Conservation (phyloP, 2,329 filamentous ascomycete genomes). For the Cephalotrichum gorgonifer region DNA sequence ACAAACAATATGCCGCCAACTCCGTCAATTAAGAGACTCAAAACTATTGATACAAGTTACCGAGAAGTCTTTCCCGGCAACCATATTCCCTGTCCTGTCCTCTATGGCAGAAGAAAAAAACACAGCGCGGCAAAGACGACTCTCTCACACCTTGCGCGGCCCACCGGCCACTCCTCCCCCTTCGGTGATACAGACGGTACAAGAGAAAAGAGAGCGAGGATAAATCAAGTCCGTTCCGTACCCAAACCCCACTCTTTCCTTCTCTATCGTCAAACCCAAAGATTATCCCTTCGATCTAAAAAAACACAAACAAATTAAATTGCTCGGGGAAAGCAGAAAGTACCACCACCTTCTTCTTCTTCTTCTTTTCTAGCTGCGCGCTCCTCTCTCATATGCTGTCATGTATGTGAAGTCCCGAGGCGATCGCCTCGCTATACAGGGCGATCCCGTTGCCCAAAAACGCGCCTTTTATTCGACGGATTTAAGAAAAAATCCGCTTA, state of each 20-base stretch:
- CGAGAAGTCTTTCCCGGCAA: conserved; percentile 3
- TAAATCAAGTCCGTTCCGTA: conserved; percentile 1
- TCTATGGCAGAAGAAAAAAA: conserved; percentile 3
- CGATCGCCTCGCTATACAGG: neutral
- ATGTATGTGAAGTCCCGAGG: neutral
- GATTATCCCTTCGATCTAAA: conserved; percentile 1
- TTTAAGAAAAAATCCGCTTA: conserved; percentile 17
- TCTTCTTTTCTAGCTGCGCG: neutral
- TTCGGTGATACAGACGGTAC: neutral
- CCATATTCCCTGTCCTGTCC: conserved; percentile 5
- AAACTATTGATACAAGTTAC: conserved; percentile 6
- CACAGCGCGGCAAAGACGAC: neutral
- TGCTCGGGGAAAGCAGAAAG: neutral
- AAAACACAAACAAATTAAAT: neutral
- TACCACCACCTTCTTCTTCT: neutral
- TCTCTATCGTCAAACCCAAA: neutral
- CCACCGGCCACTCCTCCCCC: too few relatives aligned
- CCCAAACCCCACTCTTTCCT: conserved; percentile 4
- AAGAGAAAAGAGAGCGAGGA: neutral
- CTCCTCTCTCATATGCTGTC: neutral
- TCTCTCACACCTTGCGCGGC: too few relatives aligned
- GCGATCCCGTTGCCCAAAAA: neutral
- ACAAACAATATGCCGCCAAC: conserved; percentile 1
- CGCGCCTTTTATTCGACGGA: neutral
- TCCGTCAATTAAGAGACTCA: conserved; percentile 6